Percentiles rank a stretch among this genome's conserved stretches.
phyloP scores from a whole-genome alignment of 768 basidiomycete species.

The Lactarius deliciosus region DNA sequence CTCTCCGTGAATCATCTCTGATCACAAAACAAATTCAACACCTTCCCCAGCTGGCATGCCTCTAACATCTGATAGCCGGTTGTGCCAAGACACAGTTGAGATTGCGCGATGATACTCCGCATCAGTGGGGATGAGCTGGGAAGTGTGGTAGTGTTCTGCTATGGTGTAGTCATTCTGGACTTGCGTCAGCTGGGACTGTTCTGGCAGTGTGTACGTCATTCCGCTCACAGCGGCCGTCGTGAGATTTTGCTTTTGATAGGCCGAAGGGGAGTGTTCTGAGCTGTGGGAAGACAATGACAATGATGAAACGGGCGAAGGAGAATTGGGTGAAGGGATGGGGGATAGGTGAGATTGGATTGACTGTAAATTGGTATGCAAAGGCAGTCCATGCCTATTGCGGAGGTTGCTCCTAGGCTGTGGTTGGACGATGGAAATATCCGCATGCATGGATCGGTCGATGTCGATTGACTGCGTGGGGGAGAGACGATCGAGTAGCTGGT shows the following conservation, averaged over 20 bases:
- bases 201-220: conserved; percentile 14
- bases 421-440: conserved; percentile 15
- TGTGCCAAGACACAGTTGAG: conserved; percentile 19
- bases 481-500: conserved; percentile 25
- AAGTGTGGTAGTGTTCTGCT: conserved; percentile 13
- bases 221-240: conserved; percentile 7
- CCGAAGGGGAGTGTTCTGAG: conserved; percentile 25
- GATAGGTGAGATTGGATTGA: conserved; percentile 10
- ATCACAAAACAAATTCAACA: conserved; percentile 19
- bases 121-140: conserved; percentile 7
- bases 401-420: conserved; percentile 16
- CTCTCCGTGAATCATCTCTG: background rate
- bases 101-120: conserved; percentile 11
- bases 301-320: conserved; percentile 29
- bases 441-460: conserved; percentile 6
- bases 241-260: conserved; percentile 22
- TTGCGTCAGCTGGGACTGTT: conserved; percentile 13
- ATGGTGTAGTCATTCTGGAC: background rate
- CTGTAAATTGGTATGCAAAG: conserved; percentile 1
- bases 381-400: background rate
- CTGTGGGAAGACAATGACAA: conserved; percentile 27
- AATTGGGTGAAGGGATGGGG: conserved; percentile 20
- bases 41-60: conserved; percentile 11
- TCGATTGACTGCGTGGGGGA: conserved; percentile 11
- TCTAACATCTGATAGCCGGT: conserved; percentile 9